phyloP scores from a whole-genome alignment of 1,284 basidiomycete species.

The Neonothopanus nambi region DNA sequence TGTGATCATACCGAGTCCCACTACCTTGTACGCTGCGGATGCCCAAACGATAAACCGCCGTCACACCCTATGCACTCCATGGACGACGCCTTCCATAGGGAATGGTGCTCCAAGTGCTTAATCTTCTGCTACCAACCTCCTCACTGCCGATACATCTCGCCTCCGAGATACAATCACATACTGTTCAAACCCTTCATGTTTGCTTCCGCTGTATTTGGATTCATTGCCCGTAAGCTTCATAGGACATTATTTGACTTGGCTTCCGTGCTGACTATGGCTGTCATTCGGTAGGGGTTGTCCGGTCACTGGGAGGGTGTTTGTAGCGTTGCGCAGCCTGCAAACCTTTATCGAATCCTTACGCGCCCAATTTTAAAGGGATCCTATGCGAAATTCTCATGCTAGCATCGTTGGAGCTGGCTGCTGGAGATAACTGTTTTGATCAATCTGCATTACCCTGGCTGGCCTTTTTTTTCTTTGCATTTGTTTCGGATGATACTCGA shows the following conservation, averaged over 20 bases:
- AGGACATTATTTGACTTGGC: not conserved
- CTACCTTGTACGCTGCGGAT: constrained; percentile 35
- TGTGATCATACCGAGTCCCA: constrained; percentile 30
- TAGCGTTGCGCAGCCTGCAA: not conserved
- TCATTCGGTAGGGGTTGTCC: constrained; percentile 3
- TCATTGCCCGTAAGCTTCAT: constrained; percentile 10
- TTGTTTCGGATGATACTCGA: too few relatives aligned
- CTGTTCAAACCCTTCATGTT: not conserved
- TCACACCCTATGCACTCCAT: constrained; percentile 29
- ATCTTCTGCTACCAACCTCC: constrained; percentile 30
- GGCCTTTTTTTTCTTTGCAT: too few relatives aligned
- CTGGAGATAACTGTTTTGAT: too few relatives aligned
- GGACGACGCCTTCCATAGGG: constrained; percentile 35
- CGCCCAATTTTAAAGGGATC: too few relatives aligned
- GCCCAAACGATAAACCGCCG: constrained; percentile 28
- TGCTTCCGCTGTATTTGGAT: constrained; percentile 2
- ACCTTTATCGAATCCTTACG: too few relatives aligned
- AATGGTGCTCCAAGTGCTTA: constrained; percentile 34
- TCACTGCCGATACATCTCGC: constrained; percentile 18
- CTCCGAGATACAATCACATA: not conserved
- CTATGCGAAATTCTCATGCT: too few relatives aligned
- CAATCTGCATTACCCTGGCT: too few relatives aligned
- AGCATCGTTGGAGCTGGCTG: too few relatives aligned
- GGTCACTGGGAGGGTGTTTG: constrained; percentile 7
- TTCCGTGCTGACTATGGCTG: not conserved